Evolutionary conservation across 441 rosid genomes (phyloP).

Genomic region (Euphorbia schlechtendalii): DNA sequence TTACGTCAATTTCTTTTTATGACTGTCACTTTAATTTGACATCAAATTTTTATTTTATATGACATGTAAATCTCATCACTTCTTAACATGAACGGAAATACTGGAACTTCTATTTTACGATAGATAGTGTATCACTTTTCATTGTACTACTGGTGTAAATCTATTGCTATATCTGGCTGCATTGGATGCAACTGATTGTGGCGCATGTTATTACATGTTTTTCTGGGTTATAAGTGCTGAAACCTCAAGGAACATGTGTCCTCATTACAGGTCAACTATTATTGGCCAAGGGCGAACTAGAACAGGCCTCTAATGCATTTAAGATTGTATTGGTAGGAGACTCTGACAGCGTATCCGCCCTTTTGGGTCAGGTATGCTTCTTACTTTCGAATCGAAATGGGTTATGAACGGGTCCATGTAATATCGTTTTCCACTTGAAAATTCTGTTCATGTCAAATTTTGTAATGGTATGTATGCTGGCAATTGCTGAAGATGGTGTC

Average conservation of each 20-base stretch:
- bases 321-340: slow-evolving; percentile 74
- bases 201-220: neutral
- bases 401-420: slow-evolving; percentile 5
- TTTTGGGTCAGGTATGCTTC: slow-evolving; percentile 92
- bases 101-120: neutral
- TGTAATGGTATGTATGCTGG: neutral
- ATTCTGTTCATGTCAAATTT: neutral
- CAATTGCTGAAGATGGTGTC: neutral
- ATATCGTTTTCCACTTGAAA: neutral
- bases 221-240: slow-evolving; percentile 1
- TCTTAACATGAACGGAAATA: neutral
- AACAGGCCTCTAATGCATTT: slow-evolving; percentile 87
- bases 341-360: slow-evolving; percentile 84
- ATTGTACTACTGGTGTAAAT: neutral
- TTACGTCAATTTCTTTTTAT: neutral
- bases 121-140: neutral
- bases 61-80: neutral
- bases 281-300: slow-evolving; percentile 93
- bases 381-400: slow-evolving; percentile 1
- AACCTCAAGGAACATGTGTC: slow-evolving; percentile 17
- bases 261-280: slow-evolving; percentile 79
- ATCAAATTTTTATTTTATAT: neutral
- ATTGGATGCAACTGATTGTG: neutral
- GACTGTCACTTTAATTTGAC: slow-evolving; percentile 1
- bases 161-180: too few relatives aligned